Evolutionary conservation across 805 yeast genomes (phyloP), one percentile per base, ranked within the genome.

Genomic region (Debaryomyces maramus): DNA sequence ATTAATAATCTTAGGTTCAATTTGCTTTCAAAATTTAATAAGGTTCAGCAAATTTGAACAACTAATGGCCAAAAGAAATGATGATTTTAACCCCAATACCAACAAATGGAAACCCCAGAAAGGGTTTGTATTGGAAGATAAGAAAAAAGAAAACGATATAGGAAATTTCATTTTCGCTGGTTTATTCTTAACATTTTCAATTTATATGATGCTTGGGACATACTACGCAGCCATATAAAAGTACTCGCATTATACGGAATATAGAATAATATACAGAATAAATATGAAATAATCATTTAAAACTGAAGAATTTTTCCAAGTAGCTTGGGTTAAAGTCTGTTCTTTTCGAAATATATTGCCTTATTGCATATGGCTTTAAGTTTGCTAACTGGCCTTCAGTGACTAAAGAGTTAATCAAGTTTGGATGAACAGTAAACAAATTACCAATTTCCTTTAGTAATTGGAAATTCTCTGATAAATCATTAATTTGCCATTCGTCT

Each of bases 381-480:
- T 72, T 73, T 1, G 83, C 80, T 46, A 89, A 67, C 50, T 82
- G 88, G 1, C 96, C 93, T 53, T 88, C 96, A 29, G 82, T 80
- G 2, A 88, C 80, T 53, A 89, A 71, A 1, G 95, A 85, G 46
- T 81, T 81, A 39, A 89, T 66, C 50, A 87, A 73, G 41, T 85
- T 85, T 2, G 91, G 85, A 55, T 86, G 93, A 13, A 88, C 95
- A 0, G 95, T 83, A 59, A 83, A 90, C 43, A 90, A 66, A 52
- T 87, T 88, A 22, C 91, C 88, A 45, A 90, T 76, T 50, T 89
- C 96, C 56, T 88, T 78, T 46, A 90, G 65, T 9, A 88, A 73
- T 36, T 79, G 80, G 63, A 86, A 83, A 41, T 75, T 74, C 23
- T 81, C 85, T 3, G 80, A 66, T 20, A 87, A 62, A 30, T 76